Evolutionary conservation across 1,139 yeast species (phyloP).

Genomic region (Sugiyamaella xylanicola): DNA sequence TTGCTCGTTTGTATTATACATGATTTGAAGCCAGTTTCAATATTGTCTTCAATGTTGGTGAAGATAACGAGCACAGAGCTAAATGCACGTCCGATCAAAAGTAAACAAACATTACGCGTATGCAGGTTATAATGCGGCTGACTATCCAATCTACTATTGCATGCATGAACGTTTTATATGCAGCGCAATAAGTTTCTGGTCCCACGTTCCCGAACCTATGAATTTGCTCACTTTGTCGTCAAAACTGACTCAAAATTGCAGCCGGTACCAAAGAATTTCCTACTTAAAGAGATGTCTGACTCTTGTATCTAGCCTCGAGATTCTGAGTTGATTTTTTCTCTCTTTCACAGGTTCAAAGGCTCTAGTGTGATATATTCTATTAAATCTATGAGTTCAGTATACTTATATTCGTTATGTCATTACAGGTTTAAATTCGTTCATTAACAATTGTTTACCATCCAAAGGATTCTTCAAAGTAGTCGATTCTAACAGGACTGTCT

Average conservation of each 20-base stretch:
- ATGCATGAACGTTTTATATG: not conserved
- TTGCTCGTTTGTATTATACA: conserved; percentile 13
- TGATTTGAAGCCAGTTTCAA: too few species aligned
- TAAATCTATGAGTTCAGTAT: too few species aligned
- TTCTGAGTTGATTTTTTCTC: not conserved
- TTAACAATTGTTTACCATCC: conserved; percentile 38
- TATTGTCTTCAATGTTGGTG: not conserved
- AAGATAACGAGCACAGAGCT: not conserved
- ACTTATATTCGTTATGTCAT: conserved; percentile 10
- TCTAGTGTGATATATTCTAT: too few species aligned
- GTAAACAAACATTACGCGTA: conserved; percentile 14
- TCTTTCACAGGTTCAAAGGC: too few species aligned
- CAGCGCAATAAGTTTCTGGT: too few species aligned
- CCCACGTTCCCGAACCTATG: too few species aligned
- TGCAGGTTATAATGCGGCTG: conserved; percentile 3
- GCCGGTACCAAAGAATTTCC: too few species aligned
- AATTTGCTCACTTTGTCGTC: too few species aligned
- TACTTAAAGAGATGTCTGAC: too few species aligned
- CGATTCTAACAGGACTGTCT: conserved; percentile 41
- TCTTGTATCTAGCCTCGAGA: too few species aligned
- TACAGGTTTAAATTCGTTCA: not conserved
- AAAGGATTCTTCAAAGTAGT: conserved; percentile 49
- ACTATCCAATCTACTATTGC: not conserved
- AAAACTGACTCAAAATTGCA: too few species aligned
- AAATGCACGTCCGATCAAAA: conserved; percentile 1